Evolutionary conservation across 2,329 filamentous ascomycete species (phyloP), one percentile per base, ranked within the genome.

Genomic region (Paraphaeosphaeria sporulosa): DNA sequence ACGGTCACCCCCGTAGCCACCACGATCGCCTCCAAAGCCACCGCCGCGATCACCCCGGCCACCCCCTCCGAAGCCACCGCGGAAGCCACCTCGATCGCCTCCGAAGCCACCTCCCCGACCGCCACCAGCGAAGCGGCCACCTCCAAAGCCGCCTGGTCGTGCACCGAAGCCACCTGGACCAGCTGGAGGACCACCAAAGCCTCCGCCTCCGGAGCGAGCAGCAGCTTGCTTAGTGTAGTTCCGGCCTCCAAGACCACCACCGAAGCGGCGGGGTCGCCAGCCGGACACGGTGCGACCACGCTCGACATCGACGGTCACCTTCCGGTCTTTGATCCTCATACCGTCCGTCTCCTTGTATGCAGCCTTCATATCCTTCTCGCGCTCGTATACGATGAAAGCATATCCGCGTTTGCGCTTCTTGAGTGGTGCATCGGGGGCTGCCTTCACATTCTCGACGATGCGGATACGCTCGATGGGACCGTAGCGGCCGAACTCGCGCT

Each of bases 311-410:
- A 98, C 93, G 75, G 97, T 88, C 73, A 98, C 92, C 71, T 90
- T 89, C 74, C 94, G 89, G 76, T 96, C 94, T 77, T 93, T 96
- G 81, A 99, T 97, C 69, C 90, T 89, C 74, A 97, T 91, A 67
- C 92, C 92, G 85, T 98, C 94, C 67, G 86, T 89, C 74, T 89
- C 87, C 75, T 90, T 96, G 84, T 97, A 89, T 80, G 95, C 95
- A 85, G 94, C 95, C 93, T 96, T 96, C 94, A 98, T 97, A 78
- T 98, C 95, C 80, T 94, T 94, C 81, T 98, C 95, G 78, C 92
- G 90, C 80, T 98, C 94, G 76, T 94, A 99, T 57, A 98, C 92
- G 69, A 99, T 90, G 76, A 99, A 99, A 63, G 93, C 95, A 79
- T 99, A 99, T 63, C 95, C 95, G 72, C 90, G 86, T 74, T 96